Evolutionary conservation across 2,329 filamentous ascomycete genomes (phyloP).

Genomic region (Talaromyces marneffei): DNA sequence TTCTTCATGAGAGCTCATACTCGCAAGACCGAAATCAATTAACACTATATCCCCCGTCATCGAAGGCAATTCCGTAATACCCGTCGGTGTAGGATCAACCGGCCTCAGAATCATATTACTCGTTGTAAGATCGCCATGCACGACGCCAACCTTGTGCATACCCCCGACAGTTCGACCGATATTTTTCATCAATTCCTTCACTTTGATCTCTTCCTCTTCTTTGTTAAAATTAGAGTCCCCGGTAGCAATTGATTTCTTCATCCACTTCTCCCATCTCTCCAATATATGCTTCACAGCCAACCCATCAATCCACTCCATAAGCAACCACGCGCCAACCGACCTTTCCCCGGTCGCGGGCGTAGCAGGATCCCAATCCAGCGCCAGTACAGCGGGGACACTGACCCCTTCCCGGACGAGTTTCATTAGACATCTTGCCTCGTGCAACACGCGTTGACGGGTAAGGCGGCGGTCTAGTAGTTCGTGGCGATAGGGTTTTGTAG

Average conservation of each 20-base stretch:
- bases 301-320: constrained; percentile 80
- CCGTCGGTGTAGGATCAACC: constrained; percentile 31
- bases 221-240: constrained; percentile 23
- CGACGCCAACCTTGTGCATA: constrained; percentile 77
- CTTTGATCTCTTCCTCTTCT: constrained; percentile 42
- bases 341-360: constrained; percentile 45
- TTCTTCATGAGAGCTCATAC: constrained; percentile 75
- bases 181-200: constrained; percentile 60
- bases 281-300: constrained; percentile 63
- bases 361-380: constrained; percentile 51
- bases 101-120: constrained; percentile 92
- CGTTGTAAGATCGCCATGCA: constrained; percentile 94
- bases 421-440: constrained; percentile 79
- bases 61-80: constrained; percentile 20
- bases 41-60: constrained; percentile 72
- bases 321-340: constrained; percentile 69
- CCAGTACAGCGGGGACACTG: constrained; percentile 74
- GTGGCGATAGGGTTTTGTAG: constrained; percentile 86
- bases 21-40: constrained; percentile 91
- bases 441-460: constrained; percentile 77
- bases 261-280: constrained; percentile 59
- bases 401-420: constrained; percentile 75
- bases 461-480: constrained; percentile 80
- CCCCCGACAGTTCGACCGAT: constrained; percentile 67
- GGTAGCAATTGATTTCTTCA: constrained; percentile 28